phyloP scores from a whole-genome alignment of 73 alveolate species.

The Loxodes magnus region DNA sequence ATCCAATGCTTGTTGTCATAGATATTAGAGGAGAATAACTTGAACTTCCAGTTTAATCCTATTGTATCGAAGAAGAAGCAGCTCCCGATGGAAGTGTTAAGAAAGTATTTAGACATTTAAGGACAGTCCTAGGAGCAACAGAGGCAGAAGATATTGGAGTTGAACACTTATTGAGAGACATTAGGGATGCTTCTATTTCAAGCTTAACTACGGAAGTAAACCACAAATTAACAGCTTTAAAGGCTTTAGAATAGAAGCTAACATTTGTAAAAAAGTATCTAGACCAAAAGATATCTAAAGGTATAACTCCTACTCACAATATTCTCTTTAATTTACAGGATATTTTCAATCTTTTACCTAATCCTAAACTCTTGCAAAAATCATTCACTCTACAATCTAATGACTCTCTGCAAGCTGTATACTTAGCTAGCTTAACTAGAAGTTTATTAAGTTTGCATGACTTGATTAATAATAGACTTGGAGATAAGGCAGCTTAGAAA shows the following conservation, averaged over 20 bases:
- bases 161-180: conserved; percentile 97
- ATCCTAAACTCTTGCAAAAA: neutral
- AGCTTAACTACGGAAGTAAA: conserved; percentile 29
- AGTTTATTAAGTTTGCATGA: neutral
- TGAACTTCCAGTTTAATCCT: conserved; percentile 93
- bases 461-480: conserved; percentile 6
- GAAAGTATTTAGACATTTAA: conserved; percentile 73
- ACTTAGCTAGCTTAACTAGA: conserved; percentile 9
- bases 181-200: conserved; percentile 78
- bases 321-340: conserved; percentile 44
- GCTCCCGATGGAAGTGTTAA: conserved; percentile 79
- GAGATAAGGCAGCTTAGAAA: too few species aligned
- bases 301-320: conserved; percentile 25
- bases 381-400: conserved; percentile 5
- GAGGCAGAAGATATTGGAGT: conserved; percentile 99
- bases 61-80: conserved; percentile 81
- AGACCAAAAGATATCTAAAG: conserved; percentile 14
- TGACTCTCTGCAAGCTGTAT: conserved; percentile 3
- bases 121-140: conserved; percentile 76
- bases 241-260: conserved; percentile 28
- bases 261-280: conserved; percentile 31
- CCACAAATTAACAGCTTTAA: conserved; percentile 36
- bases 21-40: conserved; percentile 79
- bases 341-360: conserved; percentile 40
- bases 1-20: conserved; percentile 87